Base-by-base conservation (phyloP, 164 flowering plant species). In the Stephania japonica region DNA sequence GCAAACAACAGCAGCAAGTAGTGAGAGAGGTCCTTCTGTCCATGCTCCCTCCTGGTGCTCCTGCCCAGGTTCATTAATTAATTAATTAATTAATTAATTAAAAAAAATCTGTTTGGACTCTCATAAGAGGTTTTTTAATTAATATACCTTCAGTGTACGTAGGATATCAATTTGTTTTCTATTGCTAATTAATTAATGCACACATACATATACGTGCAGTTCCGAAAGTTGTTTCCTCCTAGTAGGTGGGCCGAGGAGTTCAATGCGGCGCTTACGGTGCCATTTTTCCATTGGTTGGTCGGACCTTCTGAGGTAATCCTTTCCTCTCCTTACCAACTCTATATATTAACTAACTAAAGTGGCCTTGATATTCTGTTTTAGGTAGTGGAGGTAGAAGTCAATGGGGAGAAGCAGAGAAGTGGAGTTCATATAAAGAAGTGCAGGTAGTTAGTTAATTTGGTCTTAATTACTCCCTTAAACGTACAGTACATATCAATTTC, bases 41-140 rank as follows among this genome's bases (percentile, higher is more conserved):
- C 11, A 93, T 95, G 97, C 94, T 95, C 49, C 98, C 99, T 76
- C 98, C 99, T 3, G 97, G 96, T 61, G 98, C 98, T 26, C 99
- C 98, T 42, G 98, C 84, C 75, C 97, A 91, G 94, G 98, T 88
- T 3, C 23, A n/a, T n/a, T n/a, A n/a, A n/a, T n/a, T n/a, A n/a
- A n/a, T n/a, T n/a, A n/a, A n/a, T n/a, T n/a, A n/a, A n/a, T n/a
- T n/a, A n/a, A n/a, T n/a, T n/a, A n/a, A n/a, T n/a, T n/a, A n/a
- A n/a, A n/a, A n/a, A n/a, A n/a, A n/a, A n/a, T n/a, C n/a, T n/a
- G n/a, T n/a, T n/a, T n/a, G n/a, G n/a, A n/a, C n/a, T n/a, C n/a
- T n/a, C n/a, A n/a, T n/a, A n/a, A n/a, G n/a, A n/a, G n/a, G n/a
- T n/a, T n/a, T n/a, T n/a, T n/a, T n/a, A n/a, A n/a, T n/a, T n/a